Evolutionary conservation across 441 rosid genomes (phyloP).

Genomic region (Gossypium schwendimanii): DNA sequence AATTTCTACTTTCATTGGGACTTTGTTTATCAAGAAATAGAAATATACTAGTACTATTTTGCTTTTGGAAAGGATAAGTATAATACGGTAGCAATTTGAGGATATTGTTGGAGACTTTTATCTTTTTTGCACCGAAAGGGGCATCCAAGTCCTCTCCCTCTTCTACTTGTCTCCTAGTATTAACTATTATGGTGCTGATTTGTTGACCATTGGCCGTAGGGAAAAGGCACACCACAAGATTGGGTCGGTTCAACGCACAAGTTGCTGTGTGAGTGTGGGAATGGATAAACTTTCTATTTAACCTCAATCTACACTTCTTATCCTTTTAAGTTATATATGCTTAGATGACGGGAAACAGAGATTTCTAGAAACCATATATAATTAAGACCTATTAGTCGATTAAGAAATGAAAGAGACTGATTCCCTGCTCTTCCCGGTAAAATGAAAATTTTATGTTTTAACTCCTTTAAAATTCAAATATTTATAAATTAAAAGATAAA

Average conservation of each 20-base stretch:
- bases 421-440: not conserved
- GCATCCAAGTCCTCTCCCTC: not conserved
- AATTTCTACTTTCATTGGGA: too few species aligned
- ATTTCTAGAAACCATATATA: not conserved
- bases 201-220: not conserved
- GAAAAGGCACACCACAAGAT: not conserved
- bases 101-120: not conserved
- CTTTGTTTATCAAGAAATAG: too few species aligned
- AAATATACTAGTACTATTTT: not conserved
- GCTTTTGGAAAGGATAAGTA: slow-evolving; percentile 4
- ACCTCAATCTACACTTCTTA: not conserved
- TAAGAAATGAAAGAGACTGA: not conserved
- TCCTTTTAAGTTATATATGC: not conserved
- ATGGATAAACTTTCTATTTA: not conserved
- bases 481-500: too few species aligned
- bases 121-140: not conserved
- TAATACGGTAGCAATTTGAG: not conserved
- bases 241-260: slow-evolving; percentile 2
- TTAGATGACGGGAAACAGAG: not conserved
- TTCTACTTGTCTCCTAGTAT: not conserved
- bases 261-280: not conserved
- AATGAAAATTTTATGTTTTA: too few species aligned
- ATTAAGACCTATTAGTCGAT: not conserved
- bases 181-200: not conserved
- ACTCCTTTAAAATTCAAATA: too few species aligned